Evolutionary conservation across 352 stramenopile genomes (phyloP).

Genomic region (Phytophthora niederhauseri): DNA sequence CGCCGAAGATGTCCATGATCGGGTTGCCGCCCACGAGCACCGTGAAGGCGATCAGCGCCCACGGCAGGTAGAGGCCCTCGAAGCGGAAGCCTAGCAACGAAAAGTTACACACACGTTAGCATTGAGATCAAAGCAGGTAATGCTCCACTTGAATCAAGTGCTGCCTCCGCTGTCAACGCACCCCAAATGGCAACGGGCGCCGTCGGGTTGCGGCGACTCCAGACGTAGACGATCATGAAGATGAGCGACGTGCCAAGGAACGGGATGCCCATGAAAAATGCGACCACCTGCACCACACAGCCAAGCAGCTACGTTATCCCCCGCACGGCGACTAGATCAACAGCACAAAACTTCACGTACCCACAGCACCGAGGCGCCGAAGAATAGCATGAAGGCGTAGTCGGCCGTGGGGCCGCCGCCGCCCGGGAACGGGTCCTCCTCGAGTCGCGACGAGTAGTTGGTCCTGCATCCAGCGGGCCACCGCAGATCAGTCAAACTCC

Average conservation of each 20-base stretch:
- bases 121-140: background rate
- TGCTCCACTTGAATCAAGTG: background rate
- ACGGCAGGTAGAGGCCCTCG: slow-evolving; percentile 87
- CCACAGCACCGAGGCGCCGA: slow-evolving; percentile 77
- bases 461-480: slow-evolving; percentile 38
- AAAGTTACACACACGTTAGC: background rate
- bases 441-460: slow-evolving; percentile 86
- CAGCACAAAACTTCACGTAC: slow-evolving; percentile 34
- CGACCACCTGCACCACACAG: slow-evolving; percentile 60
- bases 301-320: slow-evolving; percentile 10
- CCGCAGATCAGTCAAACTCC: background rate
- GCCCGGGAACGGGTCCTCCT: slow-evolving; percentile 86
- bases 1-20: slow-evolving; percentile 88
- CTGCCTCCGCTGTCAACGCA: slow-evolving; percentile 19
- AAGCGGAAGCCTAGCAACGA: slow-evolving; percentile 76
- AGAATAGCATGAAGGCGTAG: slow-evolving; percentile 92
- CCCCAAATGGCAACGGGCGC: slow-evolving; percentile 85
- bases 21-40: slow-evolving; percentile 87
- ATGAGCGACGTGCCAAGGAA: slow-evolving; percentile 88
- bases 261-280: slow-evolving; percentile 82
- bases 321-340: background rate
- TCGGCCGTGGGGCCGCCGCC: slow-evolving; percentile 83
- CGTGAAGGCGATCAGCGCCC: slow-evolving; percentile 90
- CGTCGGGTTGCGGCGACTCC: slow-evolving; percentile 88
- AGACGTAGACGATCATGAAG: slow-evolving; percentile 93